These are phyloP conservation scores for Pichia rugopelliculosa DNA, from an alignment of 805 yeast species.

Conservation along the genomic window DNA sequence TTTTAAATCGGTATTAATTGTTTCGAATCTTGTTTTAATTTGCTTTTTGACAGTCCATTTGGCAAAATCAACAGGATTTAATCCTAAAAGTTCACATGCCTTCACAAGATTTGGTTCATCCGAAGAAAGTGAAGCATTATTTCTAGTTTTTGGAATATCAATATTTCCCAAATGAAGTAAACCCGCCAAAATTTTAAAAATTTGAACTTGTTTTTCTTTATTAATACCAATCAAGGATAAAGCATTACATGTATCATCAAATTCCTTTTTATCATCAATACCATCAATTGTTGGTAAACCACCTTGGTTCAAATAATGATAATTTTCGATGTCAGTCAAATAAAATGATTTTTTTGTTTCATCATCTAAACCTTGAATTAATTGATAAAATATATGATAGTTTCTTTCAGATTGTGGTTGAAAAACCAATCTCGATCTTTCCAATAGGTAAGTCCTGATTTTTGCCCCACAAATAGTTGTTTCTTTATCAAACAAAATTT, in stretches of 20 bases:
- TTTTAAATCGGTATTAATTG: conserved; percentile 74
- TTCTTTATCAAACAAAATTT: conserved; percentile 70
- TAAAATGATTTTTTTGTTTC: conserved; percentile 51
- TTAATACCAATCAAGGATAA: conserved; percentile 70
- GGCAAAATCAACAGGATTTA: conserved; percentile 65
- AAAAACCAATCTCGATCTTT: conserved; percentile 88
- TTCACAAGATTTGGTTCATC: conserved; percentile 81
- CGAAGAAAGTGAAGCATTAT: conserved; percentile 69
- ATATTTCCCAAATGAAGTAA: conserved; percentile 90
- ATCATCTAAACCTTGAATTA: conserved; percentile 62
- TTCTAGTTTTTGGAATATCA: conserved; percentile 75
- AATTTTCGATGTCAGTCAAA: conserved; percentile 60
- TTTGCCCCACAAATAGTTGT: conserved; percentile 89
- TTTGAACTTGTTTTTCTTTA: conserved; percentile 48
- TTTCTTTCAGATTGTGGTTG: conserved; percentile 90
- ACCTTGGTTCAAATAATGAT: conserved; percentile 82
- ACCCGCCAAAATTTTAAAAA: conserved; percentile 79
- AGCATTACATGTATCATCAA: conserved; percentile 67
- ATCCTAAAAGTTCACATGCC: conserved; percentile 79
- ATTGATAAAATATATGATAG: conserved; percentile 90
- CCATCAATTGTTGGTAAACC: conserved; percentile 63
- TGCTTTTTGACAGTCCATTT: conserved; percentile 93
- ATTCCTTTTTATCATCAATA: conserved; percentile 79
- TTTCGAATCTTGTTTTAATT: conserved; percentile 85
- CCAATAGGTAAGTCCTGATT: conserved; percentile 85